Percentiles rank a stretch among this genome's conserved stretches.
phyloP scores from a whole-genome alignment of 805 yeast species.

The Zygoascus flipseniorum region DNA sequence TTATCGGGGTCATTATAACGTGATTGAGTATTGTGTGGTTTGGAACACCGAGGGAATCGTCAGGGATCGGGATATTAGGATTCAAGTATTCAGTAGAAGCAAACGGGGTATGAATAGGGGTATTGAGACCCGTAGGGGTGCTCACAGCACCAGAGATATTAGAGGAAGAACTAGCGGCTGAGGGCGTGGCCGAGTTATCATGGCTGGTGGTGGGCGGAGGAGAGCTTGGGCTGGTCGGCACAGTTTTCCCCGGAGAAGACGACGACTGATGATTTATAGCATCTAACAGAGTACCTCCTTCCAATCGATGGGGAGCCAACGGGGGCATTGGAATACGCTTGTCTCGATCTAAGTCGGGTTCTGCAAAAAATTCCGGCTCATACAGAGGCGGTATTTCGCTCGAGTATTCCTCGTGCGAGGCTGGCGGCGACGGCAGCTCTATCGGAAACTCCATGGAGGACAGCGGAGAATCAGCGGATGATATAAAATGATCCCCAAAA shows the following conservation, averaged over 20 bases:
- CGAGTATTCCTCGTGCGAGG: not conserved
- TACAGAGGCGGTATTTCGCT: not conserved
- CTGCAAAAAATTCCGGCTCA: not conserved
- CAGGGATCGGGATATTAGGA: not conserved
- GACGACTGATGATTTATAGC: not conserved
- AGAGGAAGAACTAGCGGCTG: not conserved
- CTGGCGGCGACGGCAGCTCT: not conserved
- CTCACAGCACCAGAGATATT: not conserved
- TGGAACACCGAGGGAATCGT: conserved; percentile 31
- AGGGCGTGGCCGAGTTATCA: not conserved
- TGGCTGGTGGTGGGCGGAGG: not conserved
- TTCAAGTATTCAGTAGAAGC: not conserved
- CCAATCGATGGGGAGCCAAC: not conserved
- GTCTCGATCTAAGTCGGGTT: not conserved
- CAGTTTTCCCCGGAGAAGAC: not conserved
- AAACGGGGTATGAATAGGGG: not conserved
- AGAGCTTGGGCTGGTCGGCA: not conserved
- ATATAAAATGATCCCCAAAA: not conserved
- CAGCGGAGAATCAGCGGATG: not conserved
- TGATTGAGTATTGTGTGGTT: conserved; percentile 81
- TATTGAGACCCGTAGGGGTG: not conserved
- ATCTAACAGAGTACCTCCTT: not conserved
- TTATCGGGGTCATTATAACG: conserved; percentile 77
- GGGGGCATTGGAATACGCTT: not conserved
- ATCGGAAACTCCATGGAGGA: not conserved